A percentile compares a stretch with the other conserved stretches of the same genome.
These are phyloP conservation scores for Aspergillus sclerotialis DNA, from an alignment of 2,329 filamentous ascomycete species.

Conservation along the genomic window DNA sequence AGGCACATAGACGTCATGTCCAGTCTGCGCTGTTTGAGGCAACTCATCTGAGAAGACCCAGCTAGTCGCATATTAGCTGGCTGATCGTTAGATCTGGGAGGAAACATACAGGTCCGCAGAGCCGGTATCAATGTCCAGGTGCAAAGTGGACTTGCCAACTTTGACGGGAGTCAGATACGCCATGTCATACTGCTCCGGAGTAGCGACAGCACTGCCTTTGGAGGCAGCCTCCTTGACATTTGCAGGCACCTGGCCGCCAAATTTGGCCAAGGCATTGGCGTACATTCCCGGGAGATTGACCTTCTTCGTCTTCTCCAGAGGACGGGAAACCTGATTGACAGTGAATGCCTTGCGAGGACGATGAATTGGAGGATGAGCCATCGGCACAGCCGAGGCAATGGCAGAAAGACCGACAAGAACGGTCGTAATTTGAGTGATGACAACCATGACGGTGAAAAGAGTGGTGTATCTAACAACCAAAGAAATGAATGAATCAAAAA, in stretches of 20 bases:
- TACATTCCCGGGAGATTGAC: constrained; percentile 24
- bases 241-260: constrained; percentile 21
- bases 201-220: constrained; percentile 31
- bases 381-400: constrained; percentile 22
- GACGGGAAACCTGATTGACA: constrained; percentile 21
- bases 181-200: constrained; percentile 45
- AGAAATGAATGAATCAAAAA: constrained; percentile 7
- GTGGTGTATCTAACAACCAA: constrained; percentile 3
- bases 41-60: constrained; percentile 62
- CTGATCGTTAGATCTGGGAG: background rate
- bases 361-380: constrained; percentile 3
- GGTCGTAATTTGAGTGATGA: constrained; percentile 24
- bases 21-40: constrained; percentile 41
- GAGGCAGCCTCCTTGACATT: constrained; percentile 23
- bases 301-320: constrained; percentile 11
- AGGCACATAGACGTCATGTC: constrained; percentile 54
- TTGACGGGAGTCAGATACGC: constrained; percentile 57
- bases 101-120: constrained; percentile 54
- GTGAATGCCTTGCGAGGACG: constrained; percentile 21
- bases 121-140: constrained; percentile 66
- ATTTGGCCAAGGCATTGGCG: constrained; percentile 22
- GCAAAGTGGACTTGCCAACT: constrained; percentile 56
- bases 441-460: constrained; percentile 23
- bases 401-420: constrained; percentile 20
- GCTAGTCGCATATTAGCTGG: constrained; percentile 26